A percentile compares a stretch with the other conserved stretches of the same genome.
These are phyloP conservation scores for Fusarium proliferatum DNA, from an alignment of 2,329 filamentous ascomycete genomes.

Conservation along the genomic window DNA sequence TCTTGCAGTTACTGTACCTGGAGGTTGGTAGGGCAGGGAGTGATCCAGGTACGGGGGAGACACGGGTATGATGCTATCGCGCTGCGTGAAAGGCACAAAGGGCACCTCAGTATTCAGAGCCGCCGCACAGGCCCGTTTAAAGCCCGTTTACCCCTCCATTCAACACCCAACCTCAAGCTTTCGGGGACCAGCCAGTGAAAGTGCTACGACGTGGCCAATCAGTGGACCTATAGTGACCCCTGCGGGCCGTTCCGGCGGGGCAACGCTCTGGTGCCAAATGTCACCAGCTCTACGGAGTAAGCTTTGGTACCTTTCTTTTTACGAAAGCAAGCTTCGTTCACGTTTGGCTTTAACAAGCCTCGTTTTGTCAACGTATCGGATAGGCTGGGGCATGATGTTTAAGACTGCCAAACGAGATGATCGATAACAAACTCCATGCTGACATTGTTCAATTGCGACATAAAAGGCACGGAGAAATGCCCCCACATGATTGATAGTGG, in stretches of 20 bases:
- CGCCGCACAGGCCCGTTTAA: constrained; percentile 7
- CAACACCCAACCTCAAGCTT: constrained; percentile 15
- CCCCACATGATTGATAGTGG: constrained; percentile 12
- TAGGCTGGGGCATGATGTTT: background rate
- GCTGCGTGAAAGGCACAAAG: background rate
- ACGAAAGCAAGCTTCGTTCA: constrained; percentile 3
- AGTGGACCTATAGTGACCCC: constrained; percentile 11
- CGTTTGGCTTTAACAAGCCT: background rate
- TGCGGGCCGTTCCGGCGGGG: constrained; percentile 44
- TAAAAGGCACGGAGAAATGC: background rate
- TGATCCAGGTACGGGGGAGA: background rate
- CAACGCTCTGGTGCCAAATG: constrained; percentile 20
- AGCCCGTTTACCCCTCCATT: constrained; percentile 26
- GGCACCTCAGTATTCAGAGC: constrained; percentile 5
- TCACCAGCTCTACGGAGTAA: background rate
- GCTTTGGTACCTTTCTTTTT: background rate
- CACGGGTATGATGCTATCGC: constrained; percentile 13
- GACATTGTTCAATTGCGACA: background rate
- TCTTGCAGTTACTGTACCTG: background rate
- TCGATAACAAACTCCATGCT: background rate
- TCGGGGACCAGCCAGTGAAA: constrained; percentile 16
- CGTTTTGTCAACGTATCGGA: background rate
- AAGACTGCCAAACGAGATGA: background rate
- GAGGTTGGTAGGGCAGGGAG: background rate
- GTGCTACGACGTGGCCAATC: constrained; percentile 24